These are phyloP conservation scores for Pelargonium nanum DNA, from an alignment of 345 rosid species.

Conservation along the genomic window DNA sequence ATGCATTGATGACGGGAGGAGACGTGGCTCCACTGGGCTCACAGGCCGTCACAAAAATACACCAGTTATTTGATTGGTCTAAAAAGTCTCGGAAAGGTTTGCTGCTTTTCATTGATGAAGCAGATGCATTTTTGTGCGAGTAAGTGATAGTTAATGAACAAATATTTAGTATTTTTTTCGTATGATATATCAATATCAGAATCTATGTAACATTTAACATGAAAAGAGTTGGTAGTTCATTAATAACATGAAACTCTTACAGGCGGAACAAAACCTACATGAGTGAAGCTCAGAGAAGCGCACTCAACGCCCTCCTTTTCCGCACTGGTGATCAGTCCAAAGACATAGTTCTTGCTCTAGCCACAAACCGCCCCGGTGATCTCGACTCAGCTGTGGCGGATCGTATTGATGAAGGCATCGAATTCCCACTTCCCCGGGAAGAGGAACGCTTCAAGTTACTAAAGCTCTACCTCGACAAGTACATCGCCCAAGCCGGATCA, in stretches of 20 bases:
- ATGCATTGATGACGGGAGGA: conserved; percentile 98
- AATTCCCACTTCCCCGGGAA: conserved; percentile 77
- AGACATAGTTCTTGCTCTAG: conserved; percentile 88
- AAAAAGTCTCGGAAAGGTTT: conserved; percentile 83
- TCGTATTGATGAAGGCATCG: conserved; percentile 84
- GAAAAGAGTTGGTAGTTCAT: too few species aligned
- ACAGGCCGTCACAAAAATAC: conserved; percentile 97
- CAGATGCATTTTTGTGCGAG: conserved; percentile 99
- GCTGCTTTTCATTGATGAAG: conserved; percentile 90
- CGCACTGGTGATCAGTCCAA: conserved; percentile 94
- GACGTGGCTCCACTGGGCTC: conserved; percentile 97
- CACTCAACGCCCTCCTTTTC: conserved; percentile 86
- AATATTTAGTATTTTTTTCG: not conserved
- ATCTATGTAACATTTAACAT: too few species aligned
- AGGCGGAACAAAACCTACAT: conserved; percentile 89
- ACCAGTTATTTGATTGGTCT: conserved; percentile 93
- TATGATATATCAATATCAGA: not conserved
- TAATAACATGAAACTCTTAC: conserved; percentile 11
- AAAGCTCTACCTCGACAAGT: conserved; percentile 78
- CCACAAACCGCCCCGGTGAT: conserved; percentile 95
- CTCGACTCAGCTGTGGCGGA: conserved; percentile 92
- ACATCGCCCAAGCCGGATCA: conserved; percentile 59
- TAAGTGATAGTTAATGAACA: conserved; percentile 28
- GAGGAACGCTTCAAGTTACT: conserved; percentile 80
- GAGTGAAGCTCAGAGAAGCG: conserved; percentile 99